Percentiles rank a stretch among this genome's conserved stretches.
phyloP scores from a whole-genome alignment of 225 moss, liverwort and hornwort species.

The Rhytidiadelphus loreus region DNA sequence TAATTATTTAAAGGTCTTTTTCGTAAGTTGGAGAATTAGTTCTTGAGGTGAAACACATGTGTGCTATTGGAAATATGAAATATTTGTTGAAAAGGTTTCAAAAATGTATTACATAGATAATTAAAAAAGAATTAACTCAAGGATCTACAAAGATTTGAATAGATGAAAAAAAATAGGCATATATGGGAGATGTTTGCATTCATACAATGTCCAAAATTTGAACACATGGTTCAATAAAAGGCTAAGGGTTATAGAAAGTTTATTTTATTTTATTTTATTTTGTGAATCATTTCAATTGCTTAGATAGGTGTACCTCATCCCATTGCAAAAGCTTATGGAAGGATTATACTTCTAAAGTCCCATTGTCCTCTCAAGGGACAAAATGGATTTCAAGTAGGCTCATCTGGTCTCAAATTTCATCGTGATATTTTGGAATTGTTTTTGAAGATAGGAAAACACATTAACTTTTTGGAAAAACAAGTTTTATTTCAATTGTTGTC shows the following conservation, averaged over 20 bases:
- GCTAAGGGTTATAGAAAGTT: background rate
- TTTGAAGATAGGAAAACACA: background rate
- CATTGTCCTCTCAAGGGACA: rapidly evolving
- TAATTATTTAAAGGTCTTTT: background rate
- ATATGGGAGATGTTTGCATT: background rate
- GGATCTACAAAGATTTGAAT: background rate
- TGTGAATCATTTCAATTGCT: background rate
- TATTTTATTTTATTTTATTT: background rate
- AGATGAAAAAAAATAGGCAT: background rate
- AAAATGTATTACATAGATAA: background rate
- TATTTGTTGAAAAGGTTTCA: background rate
- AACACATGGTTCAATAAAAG: background rate
- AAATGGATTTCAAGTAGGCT: background rate
- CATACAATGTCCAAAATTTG: background rate
- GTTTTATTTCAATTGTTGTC: no score
- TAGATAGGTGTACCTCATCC: rapidly evolving
- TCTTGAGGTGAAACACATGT: background rate
- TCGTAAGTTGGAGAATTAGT: background rate
- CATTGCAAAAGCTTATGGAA: background rate
- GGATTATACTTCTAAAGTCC: background rate
- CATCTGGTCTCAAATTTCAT: background rate
- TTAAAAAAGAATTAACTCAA: background rate
- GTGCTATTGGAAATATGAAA: background rate
- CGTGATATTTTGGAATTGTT: background rate
- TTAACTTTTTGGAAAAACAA: rapidly evolving